Evolutionary conservation across 1,139 yeast species (phyloP), one percentile per base, ranked within the genome.

Genomic region (Candida neerlandica): DNA sequence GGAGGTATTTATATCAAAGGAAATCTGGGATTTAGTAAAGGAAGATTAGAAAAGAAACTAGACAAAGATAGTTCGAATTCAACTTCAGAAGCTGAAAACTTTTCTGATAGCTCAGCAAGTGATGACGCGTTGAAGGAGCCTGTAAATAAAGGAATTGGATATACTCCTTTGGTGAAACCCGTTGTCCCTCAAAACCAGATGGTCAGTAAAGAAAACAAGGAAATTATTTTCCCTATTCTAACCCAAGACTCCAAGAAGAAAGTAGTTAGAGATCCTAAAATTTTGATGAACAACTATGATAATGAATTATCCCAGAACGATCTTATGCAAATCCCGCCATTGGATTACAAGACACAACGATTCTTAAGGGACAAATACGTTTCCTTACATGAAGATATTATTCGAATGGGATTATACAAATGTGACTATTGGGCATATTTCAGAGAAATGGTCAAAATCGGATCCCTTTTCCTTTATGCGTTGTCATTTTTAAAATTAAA

Each of bases 391-490:
- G 66, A 75, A n/a, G 63, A 69, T 27, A 62, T 90, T 34, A 78
- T 77, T 10, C 73, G 72, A 1, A 79, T 76, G 23, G 91, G 90
- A 0, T 77, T 80, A 45, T 90, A 89, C 62, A 70, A 85, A 41
- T 89, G 96, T 65, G 77, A 82, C 54, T 90, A 89, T 64, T 76
- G 85, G 80, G 82, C 81, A 48, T 80, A 90, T 62, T 79, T 73
- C 16, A 70, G 86, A 45, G 97, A 90, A 60, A 65, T 81, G 10
- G 64, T 82, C 32, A 81, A 95, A 55, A 86, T 89, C 47, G 57
- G 70, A 1, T 60, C 82, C 0, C 67, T 90, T 41, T 77, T 85
- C 47, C 58, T 77, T 4, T 73, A 77, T 49, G 70, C 88, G 1
- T 72, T 80, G 46, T 69, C 78, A 15, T 80, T 84, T 49, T 73